Conservation (phyloP, 345 rosid genomes). For the Garcia nutans region DNA sequence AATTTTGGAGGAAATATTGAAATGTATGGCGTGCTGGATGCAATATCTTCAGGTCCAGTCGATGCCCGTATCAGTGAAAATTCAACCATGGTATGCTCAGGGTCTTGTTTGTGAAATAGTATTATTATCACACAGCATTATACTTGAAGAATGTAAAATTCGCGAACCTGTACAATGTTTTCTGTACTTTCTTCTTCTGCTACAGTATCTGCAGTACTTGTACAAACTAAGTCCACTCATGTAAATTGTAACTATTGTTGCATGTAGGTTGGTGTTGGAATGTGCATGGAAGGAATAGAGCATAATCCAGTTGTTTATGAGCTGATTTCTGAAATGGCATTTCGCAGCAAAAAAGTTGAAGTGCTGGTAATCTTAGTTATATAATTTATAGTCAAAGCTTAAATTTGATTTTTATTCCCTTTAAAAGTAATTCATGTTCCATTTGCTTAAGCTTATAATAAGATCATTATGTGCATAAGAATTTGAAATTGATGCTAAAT, state of each 20-base stretch:
- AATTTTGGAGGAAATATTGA: constrained; percentile 96
- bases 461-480: background rate
- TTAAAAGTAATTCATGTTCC: background rate
- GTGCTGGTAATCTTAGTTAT: constrained; percentile 54
- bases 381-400: constrained; percentile 7
- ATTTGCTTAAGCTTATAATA: background rate
- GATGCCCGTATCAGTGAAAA: constrained; percentile 72
- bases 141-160: background rate
- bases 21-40: constrained; percentile 79
- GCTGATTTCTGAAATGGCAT: constrained; percentile 94
- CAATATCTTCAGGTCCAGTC: constrained; percentile 79
- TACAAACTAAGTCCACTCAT: background rate
- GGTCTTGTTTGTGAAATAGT: background rate
- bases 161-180: background rate
- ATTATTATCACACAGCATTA: background rate
- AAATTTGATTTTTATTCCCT: background rate
- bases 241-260: constrained; percentile 11
- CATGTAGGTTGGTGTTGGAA: constrained; percentile 85
- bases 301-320: constrained; percentile 93
- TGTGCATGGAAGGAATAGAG: constrained; percentile 99
- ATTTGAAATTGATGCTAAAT: background rate
- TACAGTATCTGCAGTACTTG: background rate
- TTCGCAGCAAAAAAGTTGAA: constrained; percentile 62
- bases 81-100: constrained; percentile 76
- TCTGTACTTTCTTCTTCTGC: constrained; percentile 6